Evolutionary conservation across 768 basidiomycete species (phyloP), one percentile per base, ranked within the genome.

Genomic region (Leucosporidium scottii): DNA sequence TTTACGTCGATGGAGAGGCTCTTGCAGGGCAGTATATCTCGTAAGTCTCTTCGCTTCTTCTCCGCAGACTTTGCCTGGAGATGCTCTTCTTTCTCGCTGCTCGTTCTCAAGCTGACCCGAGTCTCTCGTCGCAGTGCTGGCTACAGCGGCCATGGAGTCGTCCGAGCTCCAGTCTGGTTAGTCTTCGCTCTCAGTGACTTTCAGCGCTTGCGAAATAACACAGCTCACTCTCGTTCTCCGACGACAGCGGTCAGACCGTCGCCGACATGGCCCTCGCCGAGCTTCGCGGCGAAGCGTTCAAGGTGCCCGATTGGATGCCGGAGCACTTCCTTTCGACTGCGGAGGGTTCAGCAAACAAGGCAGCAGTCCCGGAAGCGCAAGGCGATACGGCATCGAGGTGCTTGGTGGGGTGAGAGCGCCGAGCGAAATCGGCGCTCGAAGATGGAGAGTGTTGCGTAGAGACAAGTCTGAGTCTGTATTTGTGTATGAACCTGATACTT

Each of bases 61-160:
- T n/a, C n/a, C n/a, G n/a, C n/a, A n/a, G n/a, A n/a, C n/a, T n/a
- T n/a, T n/a, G n/a, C n/a, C n/a, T n/a, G n/a, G n/a, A n/a, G n/a
- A n/a, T 57, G 31, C 15, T 2, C 39, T 13, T 8, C 39, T 44
- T 13, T 2, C 39, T 44, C 39, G 7, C 15, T 2, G 39, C 39
- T 44, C 8, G 39, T 17, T 44, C 39, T 44, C 39, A 15, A 10
- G 39, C 39, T 44, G 2, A 44, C 39, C 15, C 39, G 39, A 27
- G 55, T 12, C 21, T 56, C 30, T 9, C 6, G n/a, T 36, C 39
- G 7, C 36, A 21, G 44, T 9, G 68, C 64, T 17, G 68, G 68
- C 30, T 66, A 69, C 55, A 62, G 64, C 8, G 73, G 73, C 0
- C 73, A 74, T 34, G 73, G 73, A 8, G 69, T 74, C 62, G 59